A percentile compares a stretch with the other conserved stretches of the same genome.
phyloP scores from a whole-genome alignment of 768 basidiomycete species.

The Neoboletus brunneissimus region DNA sequence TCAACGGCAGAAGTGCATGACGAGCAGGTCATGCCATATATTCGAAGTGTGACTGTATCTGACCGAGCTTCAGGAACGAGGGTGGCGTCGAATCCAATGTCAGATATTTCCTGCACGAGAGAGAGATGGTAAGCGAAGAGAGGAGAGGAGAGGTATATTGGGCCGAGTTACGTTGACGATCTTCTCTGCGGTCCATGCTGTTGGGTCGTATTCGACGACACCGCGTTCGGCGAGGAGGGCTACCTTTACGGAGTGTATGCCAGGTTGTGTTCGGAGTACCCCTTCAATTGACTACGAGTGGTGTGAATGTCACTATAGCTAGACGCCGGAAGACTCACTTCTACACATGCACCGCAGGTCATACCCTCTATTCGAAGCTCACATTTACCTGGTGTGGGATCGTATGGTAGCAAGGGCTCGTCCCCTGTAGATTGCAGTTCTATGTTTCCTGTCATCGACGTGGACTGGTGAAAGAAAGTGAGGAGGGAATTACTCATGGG shows the following conservation, averaged over 20 bases:
- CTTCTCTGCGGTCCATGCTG: conserved; percentile 76
- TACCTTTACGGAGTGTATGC: conserved; percentile 91
- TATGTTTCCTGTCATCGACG: not conserved
- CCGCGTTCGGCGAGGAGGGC: conserved; percentile 95
- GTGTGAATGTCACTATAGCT: not conserved
- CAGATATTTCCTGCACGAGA: conserved; percentile 73
- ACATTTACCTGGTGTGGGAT: conserved; percentile 48
- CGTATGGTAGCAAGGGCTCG: conserved; percentile 21
- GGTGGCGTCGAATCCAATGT: conserved; percentile 89
- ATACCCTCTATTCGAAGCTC: conserved; percentile 85
- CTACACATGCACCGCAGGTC: conserved; percentile 88
- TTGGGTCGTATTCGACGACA: conserved; percentile 84
- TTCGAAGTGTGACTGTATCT: conserved; percentile 69
- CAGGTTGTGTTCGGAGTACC: conserved; percentile 76
- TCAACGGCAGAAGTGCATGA: conserved; percentile 80
- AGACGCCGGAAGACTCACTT: conserved; percentile 46
- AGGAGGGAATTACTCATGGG: not conserved
- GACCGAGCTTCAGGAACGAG: conserved; percentile 62
- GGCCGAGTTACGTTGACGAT: conserved; percentile 55
- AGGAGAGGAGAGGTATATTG: not conserved
- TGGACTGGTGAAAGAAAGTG: conserved; percentile 5
- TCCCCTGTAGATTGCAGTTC: conserved; percentile 14
- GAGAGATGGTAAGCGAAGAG: conserved; percentile 2
- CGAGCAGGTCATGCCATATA: conserved; percentile 92
- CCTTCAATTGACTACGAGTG: conserved; percentile 71